These are phyloP conservation scores for Exutisphaerella laricina DNA, from an alignment of 2,329 filamentous ascomycete species.

Conservation along the genomic window DNA sequence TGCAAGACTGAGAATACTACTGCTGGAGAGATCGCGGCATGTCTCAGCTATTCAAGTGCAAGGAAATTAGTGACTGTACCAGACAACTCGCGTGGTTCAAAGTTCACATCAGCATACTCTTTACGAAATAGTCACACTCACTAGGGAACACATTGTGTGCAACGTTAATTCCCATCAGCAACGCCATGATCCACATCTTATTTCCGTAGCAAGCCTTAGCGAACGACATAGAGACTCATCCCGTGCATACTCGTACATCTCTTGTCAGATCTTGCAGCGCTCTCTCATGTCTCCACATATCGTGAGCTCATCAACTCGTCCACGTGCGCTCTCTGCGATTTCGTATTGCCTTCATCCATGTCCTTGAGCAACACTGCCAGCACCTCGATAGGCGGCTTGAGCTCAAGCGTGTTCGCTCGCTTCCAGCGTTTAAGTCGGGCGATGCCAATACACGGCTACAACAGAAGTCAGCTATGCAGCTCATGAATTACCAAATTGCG, in stretches of 20 bases:
- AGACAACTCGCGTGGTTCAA: no score
- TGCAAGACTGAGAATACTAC: no score
- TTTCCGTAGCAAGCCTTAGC: not conserved
- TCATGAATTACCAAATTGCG: not conserved
- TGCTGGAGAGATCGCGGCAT: no score
- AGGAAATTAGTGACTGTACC: no score
- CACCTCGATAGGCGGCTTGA: constrained; percentile 87
- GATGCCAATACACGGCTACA: constrained; percentile 81
- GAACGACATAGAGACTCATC: constrained; percentile 3
- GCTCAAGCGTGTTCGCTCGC: constrained; percentile 71
- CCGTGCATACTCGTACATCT: constrained; percentile 2
- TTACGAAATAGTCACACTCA: no score
- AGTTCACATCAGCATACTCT: no score
- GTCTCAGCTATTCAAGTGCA: no score
- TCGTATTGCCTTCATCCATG: constrained; percentile 50
- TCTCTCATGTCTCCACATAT: constrained; percentile 36
- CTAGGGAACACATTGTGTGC: no score
- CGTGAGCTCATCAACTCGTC: constrained; percentile 57
- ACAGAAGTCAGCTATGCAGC: constrained; percentile 18
- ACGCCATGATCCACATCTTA: no score
- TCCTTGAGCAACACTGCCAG: constrained; percentile 76
- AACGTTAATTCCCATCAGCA: no score
- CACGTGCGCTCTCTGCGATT: constrained; percentile 64
- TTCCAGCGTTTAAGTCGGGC: constrained; percentile 78
- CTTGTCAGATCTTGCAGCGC: not conserved